These are phyloP conservation scores for Trichopus zeylanicus DNA, from an alignment of 116 monocot species.

Conservation along the genomic window DNA sequence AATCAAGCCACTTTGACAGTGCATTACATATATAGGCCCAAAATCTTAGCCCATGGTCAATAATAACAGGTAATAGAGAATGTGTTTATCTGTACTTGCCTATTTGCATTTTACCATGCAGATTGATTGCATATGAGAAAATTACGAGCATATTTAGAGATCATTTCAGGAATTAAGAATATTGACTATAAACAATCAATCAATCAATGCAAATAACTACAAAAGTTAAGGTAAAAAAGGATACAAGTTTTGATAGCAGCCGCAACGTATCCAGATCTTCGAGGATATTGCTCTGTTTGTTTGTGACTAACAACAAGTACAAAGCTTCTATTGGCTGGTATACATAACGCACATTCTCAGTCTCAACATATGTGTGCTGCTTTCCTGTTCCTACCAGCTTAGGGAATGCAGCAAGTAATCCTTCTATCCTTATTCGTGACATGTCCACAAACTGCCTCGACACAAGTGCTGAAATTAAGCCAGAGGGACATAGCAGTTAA, in stretches of 20 bases:
- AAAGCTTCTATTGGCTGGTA: slow-evolving; percentile 93
- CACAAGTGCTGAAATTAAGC: slow-evolving; percentile 67
- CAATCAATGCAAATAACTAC: neutral
- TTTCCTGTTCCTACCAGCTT: slow-evolving; percentile 93
- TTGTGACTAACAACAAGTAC: slow-evolving; percentile 84
- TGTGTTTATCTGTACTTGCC: no score
- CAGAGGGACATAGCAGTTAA: neutral
- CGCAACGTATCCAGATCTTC: slow-evolving; percentile 93
- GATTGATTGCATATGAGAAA: no score
- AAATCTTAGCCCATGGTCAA: no score
- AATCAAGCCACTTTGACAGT: no score
- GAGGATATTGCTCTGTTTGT: slow-evolving; percentile 99
- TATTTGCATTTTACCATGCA: no score
- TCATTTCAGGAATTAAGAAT: neutral
- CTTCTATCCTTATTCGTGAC: slow-evolving; percentile 95
- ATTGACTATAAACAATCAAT: neutral
- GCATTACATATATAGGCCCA: no score
- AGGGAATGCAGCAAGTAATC: slow-evolving; percentile 92
- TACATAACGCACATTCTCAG: slow-evolving; percentile 99
- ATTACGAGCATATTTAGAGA: no score
- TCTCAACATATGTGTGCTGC: slow-evolving; percentile 97
- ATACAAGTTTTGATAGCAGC: slow-evolving; percentile 88
- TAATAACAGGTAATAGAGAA: no score
- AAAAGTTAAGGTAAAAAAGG: slow-evolving; percentile 23
- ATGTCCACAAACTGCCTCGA: slow-evolving; percentile 98